Evolutionary conservation across 1,139 yeast genomes (phyloP).

Genomic region (Kodamaea ohmeri): DNA sequence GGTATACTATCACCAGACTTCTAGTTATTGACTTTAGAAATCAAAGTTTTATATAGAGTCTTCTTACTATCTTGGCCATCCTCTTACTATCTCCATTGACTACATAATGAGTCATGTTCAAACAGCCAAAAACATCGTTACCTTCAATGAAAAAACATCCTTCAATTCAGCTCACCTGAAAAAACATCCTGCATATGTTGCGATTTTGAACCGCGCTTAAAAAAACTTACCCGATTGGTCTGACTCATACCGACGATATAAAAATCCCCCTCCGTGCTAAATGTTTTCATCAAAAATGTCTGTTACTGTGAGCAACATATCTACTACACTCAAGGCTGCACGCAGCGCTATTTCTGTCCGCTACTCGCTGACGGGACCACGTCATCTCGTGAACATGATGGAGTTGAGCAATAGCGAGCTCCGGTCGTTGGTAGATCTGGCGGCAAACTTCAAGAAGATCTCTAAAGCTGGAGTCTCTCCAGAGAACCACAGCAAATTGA

Average conservation of each 20-base stretch:
- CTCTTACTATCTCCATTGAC: too few species aligned
- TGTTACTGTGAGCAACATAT: constrained; percentile 10
- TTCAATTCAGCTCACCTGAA: too few species aligned
- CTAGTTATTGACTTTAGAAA: too few species aligned
- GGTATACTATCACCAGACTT: too few species aligned
- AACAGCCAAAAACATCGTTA: too few species aligned
- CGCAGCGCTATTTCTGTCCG: constrained; percentile 5
- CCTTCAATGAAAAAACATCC: too few species aligned
- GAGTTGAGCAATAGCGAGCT: constrained; percentile 74
- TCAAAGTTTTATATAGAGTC: too few species aligned
- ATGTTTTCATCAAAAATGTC: constrained; percentile 1
- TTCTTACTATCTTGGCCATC: too few species aligned
- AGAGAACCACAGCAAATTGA: constrained; percentile 51
- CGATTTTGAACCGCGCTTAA: constrained; percentile 26
- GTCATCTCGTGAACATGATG: constrained; percentile 77
- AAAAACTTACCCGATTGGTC: constrained; percentile 19
- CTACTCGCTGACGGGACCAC: constrained; percentile 30
- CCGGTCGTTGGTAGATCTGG: constrained; percentile 62
- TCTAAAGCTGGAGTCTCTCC: constrained; percentile 53
- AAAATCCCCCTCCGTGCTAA: constrained; percentile 8
- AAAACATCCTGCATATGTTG: too few species aligned
- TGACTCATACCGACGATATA: constrained; percentile 14
- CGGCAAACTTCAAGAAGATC: constrained; percentile 55
- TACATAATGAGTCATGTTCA: too few species aligned
- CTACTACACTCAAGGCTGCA: constrained; percentile 6